Percentiles rank a stretch among this genome's conserved stretches.
phyloP scores from a whole-genome alignment of 1,139 yeast species.

The Scheffersomyces titani region DNA sequence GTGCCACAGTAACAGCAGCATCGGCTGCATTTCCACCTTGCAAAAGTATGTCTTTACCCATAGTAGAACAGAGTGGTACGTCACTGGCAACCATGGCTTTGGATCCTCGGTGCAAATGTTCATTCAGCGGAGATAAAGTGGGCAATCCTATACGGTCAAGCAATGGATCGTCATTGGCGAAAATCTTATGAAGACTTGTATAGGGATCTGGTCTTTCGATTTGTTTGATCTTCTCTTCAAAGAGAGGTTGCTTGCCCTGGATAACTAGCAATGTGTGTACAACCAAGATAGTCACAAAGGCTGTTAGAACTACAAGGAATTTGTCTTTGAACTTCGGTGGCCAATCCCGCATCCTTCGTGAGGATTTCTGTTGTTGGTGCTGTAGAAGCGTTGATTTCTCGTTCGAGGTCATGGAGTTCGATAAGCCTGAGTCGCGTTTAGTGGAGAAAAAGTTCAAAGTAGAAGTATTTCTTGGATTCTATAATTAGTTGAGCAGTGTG shows the following conservation, averaged over 20 bases:
- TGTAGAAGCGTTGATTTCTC: background rate
- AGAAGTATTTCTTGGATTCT: background rate
- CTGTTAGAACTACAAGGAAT: background rate
- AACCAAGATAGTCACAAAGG: background rate
- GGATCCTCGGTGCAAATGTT: conserved; percentile 30
- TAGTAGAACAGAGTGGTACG: conserved; percentile 65
- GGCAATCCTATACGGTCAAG: conserved; percentile 36
- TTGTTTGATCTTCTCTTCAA: conserved; percentile 1
- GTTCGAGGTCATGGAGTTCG: background rate
- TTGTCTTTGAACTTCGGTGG: background rate
- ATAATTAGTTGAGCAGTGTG: too few species aligned
- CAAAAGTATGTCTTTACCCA: conserved; percentile 63
- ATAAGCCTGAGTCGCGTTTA: background rate
- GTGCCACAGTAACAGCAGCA: conserved; percentile 85
- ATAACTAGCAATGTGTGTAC: background rate
- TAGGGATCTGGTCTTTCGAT: background rate
- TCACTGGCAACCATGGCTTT: conserved; percentile 79
- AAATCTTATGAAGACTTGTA: background rate
- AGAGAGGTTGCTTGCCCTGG: background rate
- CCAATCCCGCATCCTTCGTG: background rate
- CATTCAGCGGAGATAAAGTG: conserved; percentile 29
- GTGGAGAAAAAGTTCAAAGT: background rate
- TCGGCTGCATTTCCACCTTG: conserved; percentile 85
- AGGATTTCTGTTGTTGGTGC: background rate
- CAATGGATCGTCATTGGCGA: conserved; percentile 22